Base-by-base conservation (phyloP, 2,329 filamentous ascomycete genomes). In the Scytalidium sp. region DNA sequence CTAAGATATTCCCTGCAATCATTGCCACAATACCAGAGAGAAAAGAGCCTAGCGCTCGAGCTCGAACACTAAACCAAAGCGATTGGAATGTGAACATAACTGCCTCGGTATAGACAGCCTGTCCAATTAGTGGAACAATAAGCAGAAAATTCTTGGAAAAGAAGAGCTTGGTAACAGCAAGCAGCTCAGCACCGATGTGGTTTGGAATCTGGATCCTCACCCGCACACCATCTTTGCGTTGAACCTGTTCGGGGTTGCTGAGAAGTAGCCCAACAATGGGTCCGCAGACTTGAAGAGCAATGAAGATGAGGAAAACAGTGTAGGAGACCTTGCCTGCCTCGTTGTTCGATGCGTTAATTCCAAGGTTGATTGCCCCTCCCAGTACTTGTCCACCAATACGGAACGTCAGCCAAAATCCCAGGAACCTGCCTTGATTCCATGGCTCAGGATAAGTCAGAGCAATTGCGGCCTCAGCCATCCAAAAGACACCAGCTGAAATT, bases 391-490 rank as follows among this genome's bases (percentile, higher is more conserved):
- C 86, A 2, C 74, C 71, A 1, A 87, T 73, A 0, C 75, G 70
- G 55, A 71, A 79, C 0, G 71, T 75, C 3, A 89, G 72, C 87
- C 87, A 90, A 60, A 85, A 83, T 0, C 84, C 86, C 0, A 90
- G 69, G 17, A 83, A 80, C 15, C 76, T 76, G 0, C 83, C 84
- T 47, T 80, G 77, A 43, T 87, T 87, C 61, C 80, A 81, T 0
- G 85, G 84, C 58, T 90, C 86, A 0, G 86, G 85, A 55, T 90
- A 90, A 0, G 81, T 76, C 19, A 90, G 79, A 0, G 85, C 85
- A 50, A 90, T 87, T 0, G 87, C 85, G 1, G 84, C 84, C 66
- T 90, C 87, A 0, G 85, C 81, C 74, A 84, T 84, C 87, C 87
- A 90, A 66, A 90, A 90, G 0, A 90, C 73, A 0, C 87, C 87